A percentile compares a stretch with the other conserved stretches of the same genome.
Conservation (phyloP, 148 eudicot species). For the Chenopodium quinoa region DNA sequence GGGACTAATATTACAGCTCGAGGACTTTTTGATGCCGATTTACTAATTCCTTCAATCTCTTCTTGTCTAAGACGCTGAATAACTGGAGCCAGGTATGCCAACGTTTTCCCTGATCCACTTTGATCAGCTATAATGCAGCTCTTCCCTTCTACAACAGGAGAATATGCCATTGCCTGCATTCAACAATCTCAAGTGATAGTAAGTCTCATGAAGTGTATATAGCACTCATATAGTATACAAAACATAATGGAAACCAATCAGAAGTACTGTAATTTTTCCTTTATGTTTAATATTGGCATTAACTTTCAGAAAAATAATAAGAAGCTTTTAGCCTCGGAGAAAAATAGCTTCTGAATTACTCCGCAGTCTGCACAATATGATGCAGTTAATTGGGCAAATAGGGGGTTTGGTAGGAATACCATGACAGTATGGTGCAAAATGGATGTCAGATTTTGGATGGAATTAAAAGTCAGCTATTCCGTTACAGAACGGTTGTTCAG, state of each 20-base stretch:
- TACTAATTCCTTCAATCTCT: slow-evolving; percentile 74
- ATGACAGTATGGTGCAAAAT: neutral
- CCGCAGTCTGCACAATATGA: neutral
- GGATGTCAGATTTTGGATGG: neutral
- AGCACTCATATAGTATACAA: neutral
- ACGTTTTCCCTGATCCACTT: slow-evolving; percentile 98
- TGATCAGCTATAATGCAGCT: slow-evolving; percentile 96
- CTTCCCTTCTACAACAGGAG: slow-evolving; percentile 54
- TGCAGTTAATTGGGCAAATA: neutral
- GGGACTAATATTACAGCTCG: slow-evolving; percentile 85
- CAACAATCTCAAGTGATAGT: slow-evolving; percentile 13
- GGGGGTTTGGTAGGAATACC: neutral
- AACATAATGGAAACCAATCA: neutral
- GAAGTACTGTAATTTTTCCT: neutral
- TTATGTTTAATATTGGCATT: neutral
- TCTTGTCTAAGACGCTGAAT: slow-evolving; percentile 84
- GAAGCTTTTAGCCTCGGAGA: too few relatives aligned
- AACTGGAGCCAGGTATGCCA: slow-evolving; percentile 89
- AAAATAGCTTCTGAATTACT: neutral
- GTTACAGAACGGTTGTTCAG: too few relatives aligned
- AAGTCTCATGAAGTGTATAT: neutral
- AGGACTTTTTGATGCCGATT: slow-evolving; percentile 69
- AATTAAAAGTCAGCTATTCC: too few relatives aligned
- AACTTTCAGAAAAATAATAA: neutral
- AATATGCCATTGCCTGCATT: slow-evolving; percentile 82